Conservation (phyloP, 441 rosid species). For the Brassica hybrid region DNA sequence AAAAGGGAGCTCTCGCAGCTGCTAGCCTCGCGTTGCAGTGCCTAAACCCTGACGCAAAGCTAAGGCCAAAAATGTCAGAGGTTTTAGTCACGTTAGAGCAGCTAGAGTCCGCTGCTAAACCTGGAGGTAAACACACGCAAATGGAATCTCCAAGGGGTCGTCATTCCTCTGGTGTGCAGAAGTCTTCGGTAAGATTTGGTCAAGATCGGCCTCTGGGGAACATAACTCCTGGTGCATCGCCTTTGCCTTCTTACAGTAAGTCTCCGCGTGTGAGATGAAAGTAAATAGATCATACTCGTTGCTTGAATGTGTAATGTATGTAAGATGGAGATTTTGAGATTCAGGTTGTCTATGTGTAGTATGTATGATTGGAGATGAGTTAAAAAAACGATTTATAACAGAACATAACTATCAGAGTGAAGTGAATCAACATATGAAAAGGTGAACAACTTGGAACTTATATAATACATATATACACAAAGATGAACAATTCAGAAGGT, state of each 20-base stretch:
- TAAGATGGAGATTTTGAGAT: not conserved
- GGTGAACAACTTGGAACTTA: too few relatives aligned
- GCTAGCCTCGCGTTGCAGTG: not conserved
- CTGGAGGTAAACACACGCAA: not conserved
- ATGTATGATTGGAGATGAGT: not conserved
- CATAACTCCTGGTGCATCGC: not conserved
- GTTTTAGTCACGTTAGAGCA: not conserved
- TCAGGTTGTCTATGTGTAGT: not conserved
- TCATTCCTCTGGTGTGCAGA: not conserved
- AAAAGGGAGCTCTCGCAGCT: not conserved
- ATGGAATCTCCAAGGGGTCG: not conserved
- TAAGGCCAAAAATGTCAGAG: not conserved
- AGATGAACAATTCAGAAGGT: too few relatives aligned
- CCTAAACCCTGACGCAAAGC: constrained; percentile 1
- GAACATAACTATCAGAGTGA: constrained; percentile 16
- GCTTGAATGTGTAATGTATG: not conserved
- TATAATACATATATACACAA: too few relatives aligned
- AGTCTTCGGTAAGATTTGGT: not conserved
- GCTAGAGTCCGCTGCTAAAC: not conserved
- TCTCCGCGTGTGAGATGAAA: not conserved
- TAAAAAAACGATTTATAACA: not conserved
- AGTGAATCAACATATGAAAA: constrained; percentile 26
- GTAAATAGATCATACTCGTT: not conserved
- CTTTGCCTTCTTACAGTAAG: constrained; percentile 3
- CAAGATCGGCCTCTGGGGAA: not conserved